Evolutionary conservation across 176 grass and related monocot species (phyloP).

Genomic region (Poa annua): DNA sequence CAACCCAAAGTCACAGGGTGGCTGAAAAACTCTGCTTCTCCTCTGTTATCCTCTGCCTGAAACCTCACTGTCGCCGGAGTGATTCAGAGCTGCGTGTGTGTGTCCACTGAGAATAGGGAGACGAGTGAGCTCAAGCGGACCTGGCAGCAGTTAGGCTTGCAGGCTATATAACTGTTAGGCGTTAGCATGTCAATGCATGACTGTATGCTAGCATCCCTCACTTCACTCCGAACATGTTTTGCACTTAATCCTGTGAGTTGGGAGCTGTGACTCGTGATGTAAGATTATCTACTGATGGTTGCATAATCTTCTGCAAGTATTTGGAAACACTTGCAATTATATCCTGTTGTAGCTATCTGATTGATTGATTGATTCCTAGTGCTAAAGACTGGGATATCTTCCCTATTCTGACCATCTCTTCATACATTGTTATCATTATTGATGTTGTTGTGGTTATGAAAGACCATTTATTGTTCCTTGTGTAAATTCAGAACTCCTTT

Average conservation of each 20-base stretch:
- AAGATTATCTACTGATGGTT: conserved; percentile 19
- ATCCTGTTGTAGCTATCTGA: neutral
- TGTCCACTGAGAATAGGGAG: too few species aligned
- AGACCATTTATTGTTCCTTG: neutral
- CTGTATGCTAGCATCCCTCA: neutral
- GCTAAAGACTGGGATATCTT: neutral
- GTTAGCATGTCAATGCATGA: conserved; percentile 18
- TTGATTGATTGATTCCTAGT: neutral
- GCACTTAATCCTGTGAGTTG: neutral
- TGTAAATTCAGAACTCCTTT: neutral
- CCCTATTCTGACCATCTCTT: neutral
- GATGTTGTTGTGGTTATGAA: neutral
- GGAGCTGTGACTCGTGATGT: neutral
- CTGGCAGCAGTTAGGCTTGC: neutral
- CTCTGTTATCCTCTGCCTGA: too few species aligned
- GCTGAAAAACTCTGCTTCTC: too few species aligned
- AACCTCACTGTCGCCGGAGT: too few species aligned
- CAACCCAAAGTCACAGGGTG: too few species aligned
- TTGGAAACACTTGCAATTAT: conserved; percentile 16
- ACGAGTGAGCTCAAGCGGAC: too few species aligned
- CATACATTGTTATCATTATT: neutral
- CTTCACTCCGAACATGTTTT: conserved; percentile 22
- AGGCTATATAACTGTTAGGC: neutral
- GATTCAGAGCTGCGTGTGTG: too few species aligned
- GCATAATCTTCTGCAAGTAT: neutral